A percentile compares a stretch with the other conserved stretches of the same genome.
phyloP scores from a whole-genome alignment of 345 rosid species.

The Atalantia buxifolia region DNA sequence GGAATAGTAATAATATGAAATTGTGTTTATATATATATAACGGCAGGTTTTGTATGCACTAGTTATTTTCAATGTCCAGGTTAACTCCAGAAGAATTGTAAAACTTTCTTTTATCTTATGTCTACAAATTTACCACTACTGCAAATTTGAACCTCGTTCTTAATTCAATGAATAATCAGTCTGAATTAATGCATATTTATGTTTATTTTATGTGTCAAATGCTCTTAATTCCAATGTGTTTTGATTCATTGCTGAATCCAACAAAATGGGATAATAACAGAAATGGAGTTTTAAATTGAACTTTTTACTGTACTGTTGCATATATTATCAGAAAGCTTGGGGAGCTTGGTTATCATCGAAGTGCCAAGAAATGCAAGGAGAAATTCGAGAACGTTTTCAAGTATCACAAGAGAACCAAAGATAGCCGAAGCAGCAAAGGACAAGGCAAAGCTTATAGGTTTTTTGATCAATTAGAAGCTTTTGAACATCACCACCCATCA shows the following conservation, averaged over 20 bases:
- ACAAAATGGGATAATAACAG: neutral
- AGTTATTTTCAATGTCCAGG: neutral
- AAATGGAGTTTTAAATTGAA: neutral
- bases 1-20: neutral
- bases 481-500: conserved; percentile 10
- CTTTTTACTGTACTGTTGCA: neutral
- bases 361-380: conserved; percentile 53
- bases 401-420: conserved; percentile 57
- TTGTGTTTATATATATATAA: neutral
- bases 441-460: conserved; percentile 42
- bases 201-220: conserved; percentile 6
- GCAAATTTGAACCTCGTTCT: neutral
- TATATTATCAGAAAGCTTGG: conserved; percentile 38
- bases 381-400: conserved; percentile 53
- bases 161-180: neutral
- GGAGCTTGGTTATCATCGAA: conserved; percentile 53
- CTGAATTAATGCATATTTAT: too few relatives aligned
- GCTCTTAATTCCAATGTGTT: neutral
- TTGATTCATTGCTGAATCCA: conserved; percentile 8
- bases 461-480: conserved; percentile 45
- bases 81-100: neutral
- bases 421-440: conserved; percentile 36
- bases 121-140: neutral
- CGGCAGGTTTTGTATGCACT: too few relatives aligned
- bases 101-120: neutral